Evolutionary conservation across 495 filamentous ascomycete genomes (phyloP), one percentile per base, ranked within the genome.

Genomic region (Rostrohypoxylon terebratum): DNA sequence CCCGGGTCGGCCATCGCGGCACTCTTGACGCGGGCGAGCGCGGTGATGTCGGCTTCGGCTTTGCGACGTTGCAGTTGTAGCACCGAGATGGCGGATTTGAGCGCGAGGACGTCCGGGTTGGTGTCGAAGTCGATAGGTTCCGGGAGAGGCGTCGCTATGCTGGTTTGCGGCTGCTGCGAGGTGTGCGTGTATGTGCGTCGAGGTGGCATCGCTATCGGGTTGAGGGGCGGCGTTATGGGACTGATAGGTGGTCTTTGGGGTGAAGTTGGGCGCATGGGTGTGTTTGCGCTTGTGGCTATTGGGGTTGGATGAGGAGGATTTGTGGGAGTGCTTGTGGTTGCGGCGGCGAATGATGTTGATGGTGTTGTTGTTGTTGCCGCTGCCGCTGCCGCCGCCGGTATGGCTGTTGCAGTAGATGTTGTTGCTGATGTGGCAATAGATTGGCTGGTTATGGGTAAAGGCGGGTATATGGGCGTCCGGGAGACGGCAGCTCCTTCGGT

Each of bases 31-130:
- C 81, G 77, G 68, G 90, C 84, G 14, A 97, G 82, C 0, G 83
- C 79, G 65, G 83, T 83, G 45, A 97, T 88, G 78, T 97, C 93
- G 18, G 84, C 83, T n/a, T 87, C 76, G 14, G 90, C 90, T 77
- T 92, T 92, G 69, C 90, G 86, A 51, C 90, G 91, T 80, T 97
- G 94, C 48, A 96, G 81, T 81, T 95, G 92, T 34, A 97, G 83
- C 50, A 96, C 90, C 3, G 90, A 88, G 71, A 97, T 92, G 3
- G 94, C 91, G 20, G 90, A 90, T 40, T 90, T 88, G 28, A 97
- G 83, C 3, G 94, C 94, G 21, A 96, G 90, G 1, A 90, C 93
- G 82, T 97, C 94, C 4, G 93, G 88, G 73, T 96, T 96, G 54
- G 88, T 84, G 69, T 89, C 90, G 77, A 93, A 90, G 62, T 88